Base-by-base conservation (phyloP, 306 rosid species). In the Potentilla sterilis region DNA sequence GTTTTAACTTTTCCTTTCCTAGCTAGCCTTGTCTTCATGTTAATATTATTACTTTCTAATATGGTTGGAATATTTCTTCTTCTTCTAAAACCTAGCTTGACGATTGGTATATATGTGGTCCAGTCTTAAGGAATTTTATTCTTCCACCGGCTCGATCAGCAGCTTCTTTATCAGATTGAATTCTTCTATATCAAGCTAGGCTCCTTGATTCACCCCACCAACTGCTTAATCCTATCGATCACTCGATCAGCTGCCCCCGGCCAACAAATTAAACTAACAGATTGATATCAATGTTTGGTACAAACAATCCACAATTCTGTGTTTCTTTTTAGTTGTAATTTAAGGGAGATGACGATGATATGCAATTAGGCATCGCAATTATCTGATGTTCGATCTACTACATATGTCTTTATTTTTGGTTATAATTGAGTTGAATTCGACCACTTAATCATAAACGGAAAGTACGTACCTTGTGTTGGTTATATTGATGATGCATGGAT, bases 201-300 rank as follows among this genome's bases (percentile, higher is more conserved):
- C 19, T 74, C 59, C 66, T n/a, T 24, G 35, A 61, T 59, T 28
- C 38, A 59, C 0, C 10, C 64, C 67, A 61, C 41, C 67, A 12
- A 32, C 67, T 61, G 67, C 67, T 61, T 14, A 32, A 61, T 61
- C 41, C 32, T 32, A 61, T 61, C 28, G 28, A 28, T 28, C 3
- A 61, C 13, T 5, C 22, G 3, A 0, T 41, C 15, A 13, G 8
- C 28, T 28, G 28, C 66, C 37, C n/a, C 67, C n/a, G n/a, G n/a
- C n/a, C 40, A 32, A 61, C 67, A 32, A 61, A 28, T 2, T 61
- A 28, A 61, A 28, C 5, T 61, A 28, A 61, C 11, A 0, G 41
- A 61, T 61, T 61, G 10, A 61, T 61, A 61, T 61, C 42, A 14
- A 61, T 28, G 67, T 32, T 61, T 61, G 67, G 67, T 61, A 61